A percentile compares a stretch with the other conserved stretches of the same genome.
These are phyloP conservation scores for Cunninghamia lanceolata DNA, from an alignment of 75 land plant genomes.

Conservation along the genomic window DNA sequence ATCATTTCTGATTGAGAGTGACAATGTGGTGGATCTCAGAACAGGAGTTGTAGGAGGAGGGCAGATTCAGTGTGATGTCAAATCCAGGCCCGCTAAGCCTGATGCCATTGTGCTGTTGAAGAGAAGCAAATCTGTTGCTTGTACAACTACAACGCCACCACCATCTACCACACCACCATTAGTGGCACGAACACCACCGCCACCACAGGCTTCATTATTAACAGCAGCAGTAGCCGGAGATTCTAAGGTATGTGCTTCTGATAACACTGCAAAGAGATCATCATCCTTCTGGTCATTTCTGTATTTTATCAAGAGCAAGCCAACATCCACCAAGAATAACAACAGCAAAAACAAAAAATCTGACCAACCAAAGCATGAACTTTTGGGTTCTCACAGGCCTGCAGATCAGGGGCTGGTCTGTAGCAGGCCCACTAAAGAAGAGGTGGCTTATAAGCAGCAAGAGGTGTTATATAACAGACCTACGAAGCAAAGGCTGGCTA, in stretches of 20 bases:
- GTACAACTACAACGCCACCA: not conserved
- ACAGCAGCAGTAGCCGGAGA: not conserved
- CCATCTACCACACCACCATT: not conserved
- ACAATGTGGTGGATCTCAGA: slow-evolving; percentile 4
- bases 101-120: slow-evolving; percentile 4
- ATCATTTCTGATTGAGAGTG: slow-evolving; percentile 52
- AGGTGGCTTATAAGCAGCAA: not conserved
- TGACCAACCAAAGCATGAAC: not conserved
- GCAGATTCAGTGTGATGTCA: not conserved
- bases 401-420: not conserved
- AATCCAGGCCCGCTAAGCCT: not conserved
- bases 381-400: not conserved
- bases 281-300: slow-evolving; percentile 5
- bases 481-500: not conserved
- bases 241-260: slow-evolving; percentile 6
- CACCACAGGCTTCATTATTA: not conserved
- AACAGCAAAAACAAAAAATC: not conserved
- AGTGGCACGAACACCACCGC: not conserved
- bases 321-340: not conserved
- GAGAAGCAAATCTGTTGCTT: slow-evolving; percentile 8
- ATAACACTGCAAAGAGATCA: not conserved
- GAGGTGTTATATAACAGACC: not conserved
- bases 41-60: not conserved
- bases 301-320: slow-evolving; percentile 5
- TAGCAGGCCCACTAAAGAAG: not conserved